These are phyloP conservation scores for Coniochaeta prunicola DNA, from an alignment of 2,329 filamentous ascomycete genomes.

Conservation along the genomic window DNA sequence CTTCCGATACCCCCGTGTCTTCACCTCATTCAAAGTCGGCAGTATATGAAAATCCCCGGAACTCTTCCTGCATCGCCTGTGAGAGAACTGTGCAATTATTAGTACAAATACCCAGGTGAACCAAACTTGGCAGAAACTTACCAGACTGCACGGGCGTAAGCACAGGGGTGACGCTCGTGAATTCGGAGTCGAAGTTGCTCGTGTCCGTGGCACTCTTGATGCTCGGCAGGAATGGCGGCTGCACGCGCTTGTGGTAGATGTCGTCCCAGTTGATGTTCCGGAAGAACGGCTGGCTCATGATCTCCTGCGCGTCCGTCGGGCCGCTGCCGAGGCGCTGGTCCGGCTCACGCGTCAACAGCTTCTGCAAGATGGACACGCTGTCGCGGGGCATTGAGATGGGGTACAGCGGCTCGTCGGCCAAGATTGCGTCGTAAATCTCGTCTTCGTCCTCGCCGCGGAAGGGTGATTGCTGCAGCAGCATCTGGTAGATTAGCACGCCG, in stretches of 20 bases:
- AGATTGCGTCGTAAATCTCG: constrained; percentile 97
- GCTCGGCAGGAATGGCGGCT: constrained; percentile 79
- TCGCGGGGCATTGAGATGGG: constrained; percentile 98
- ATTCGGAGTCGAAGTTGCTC: constrained; percentile 99
- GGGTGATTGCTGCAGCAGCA: constrained; percentile 96
- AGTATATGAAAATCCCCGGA: constrained; percentile 97
- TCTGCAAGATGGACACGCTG: constrained; percentile 95
- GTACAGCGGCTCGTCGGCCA: constrained; percentile 94
- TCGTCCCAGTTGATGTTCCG: constrained; percentile 98
- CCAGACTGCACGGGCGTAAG: constrained; percentile 95
- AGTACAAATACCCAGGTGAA: background rate
- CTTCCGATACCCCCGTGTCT: background rate
- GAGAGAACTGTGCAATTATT: constrained; percentile 62
- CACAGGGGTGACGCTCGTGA: constrained; percentile 96
- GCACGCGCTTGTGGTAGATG: constrained; percentile 89
- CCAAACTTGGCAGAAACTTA: constrained; percentile 41
- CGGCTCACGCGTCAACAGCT: constrained; percentile 90
- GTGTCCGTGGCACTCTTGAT: constrained; percentile 94
- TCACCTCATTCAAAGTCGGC: constrained; percentile 66
- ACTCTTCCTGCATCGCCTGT: constrained; percentile 99
- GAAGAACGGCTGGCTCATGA: constrained; percentile 99
- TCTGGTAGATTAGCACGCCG: constrained; percentile 97
- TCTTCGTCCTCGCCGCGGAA: constrained; percentile 99
- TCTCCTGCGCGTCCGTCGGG: constrained; percentile 93
- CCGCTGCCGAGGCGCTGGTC: constrained; percentile 89